Evolutionary conservation across 441 rosid genomes (phyloP), one percentile per base, ranked within the genome.

Genomic region (Rhodomyrtus psidioides): DNA sequence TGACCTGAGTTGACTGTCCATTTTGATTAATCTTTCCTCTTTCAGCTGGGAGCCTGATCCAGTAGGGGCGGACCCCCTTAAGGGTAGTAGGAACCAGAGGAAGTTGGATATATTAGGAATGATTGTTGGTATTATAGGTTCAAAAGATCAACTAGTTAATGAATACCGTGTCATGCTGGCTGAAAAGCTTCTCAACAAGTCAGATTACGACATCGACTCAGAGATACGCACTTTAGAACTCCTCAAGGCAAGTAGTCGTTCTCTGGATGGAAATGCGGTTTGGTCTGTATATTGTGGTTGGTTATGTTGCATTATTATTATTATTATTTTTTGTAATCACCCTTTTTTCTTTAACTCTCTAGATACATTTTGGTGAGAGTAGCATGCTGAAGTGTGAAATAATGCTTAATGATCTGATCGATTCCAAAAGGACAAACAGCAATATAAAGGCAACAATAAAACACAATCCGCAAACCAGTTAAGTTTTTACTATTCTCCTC

Each of bases 321-420:
- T 54, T 87, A 34, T 34, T 34, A 34, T 34, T 75, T 85, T 24
- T 84, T n/a, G 21, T 79, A 34, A 75, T 56, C 84, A 81, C 82
- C n/a, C 82, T 62, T 39, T 85, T 51, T 51, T n/a, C 49, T 82
- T 58, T 81, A 46, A 84, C 83, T 88, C 86, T 90, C 82, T 87
- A 97, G 99, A 94, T 96, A 88, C 99, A 96, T 92, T 97, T 96
- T 93, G 99, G 99, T 89, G 99, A 97, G 90, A 93, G 93, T 55
- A 95, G 98, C 91, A 95, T 96, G 99, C 98, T 95, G 87, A 95
- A 92, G 91, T 97, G 99, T 87, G 99, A 97, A 93, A 97, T 96
- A 81, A 97, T 97, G 99, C 93, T 97, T 84, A 97, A 96, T 88
- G 99, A 97, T 91, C 90, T 97, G 88, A 97, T 95, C 90, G 97